Evolutionary conservation across 2,329 filamentous ascomycete species (phyloP), one percentile per base, ranked within the genome.

Genomic region (Aspergillus fructus): DNA sequence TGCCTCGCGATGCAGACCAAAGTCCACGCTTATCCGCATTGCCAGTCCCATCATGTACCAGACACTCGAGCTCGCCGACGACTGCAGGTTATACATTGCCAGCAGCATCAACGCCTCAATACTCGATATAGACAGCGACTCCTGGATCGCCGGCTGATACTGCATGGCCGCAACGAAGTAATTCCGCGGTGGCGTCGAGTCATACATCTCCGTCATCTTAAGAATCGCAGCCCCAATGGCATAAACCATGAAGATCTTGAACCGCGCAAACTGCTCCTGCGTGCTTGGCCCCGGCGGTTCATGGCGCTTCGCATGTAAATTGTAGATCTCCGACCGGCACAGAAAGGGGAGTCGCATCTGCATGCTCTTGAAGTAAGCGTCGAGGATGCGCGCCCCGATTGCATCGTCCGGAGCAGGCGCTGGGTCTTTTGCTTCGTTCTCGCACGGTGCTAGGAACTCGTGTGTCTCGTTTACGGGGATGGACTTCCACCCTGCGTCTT

Each of bases 1-100:
- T 0, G 50, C 24, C 41, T 66, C 59, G 8, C 65, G 52, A 17
- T 68, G 67, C 5, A 68, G 48, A 2, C 66, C 67, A 13, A 68
- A 61, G 34, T 69, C 68, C 13, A 66, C 53, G 27, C 68, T 68
- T 5, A 65, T 67, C 9, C 67, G 60, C 59, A 68, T 64, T n/a
- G 66, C 68, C 13, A 65, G 53, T 0, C 67, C 67, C 21, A 66
- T 62, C 55, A 66, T 62, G 37, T 66, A 67, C 68, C 68, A 70
- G 2, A 68, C 56, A 7, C 61, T 67, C 0, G 65, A 62, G 11
- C 62, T 62, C 1, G 64, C 61, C 1, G 61, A 60, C 4, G 64
- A 64, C 15, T 66, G 62, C 12, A 68, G 33, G 17, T 66, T 62
- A 45, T 68, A 68, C 42, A 69, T 47, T 0, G 65, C 61, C 7